Evolutionary conservation across 257 asterid genomes (phyloP), one percentile per base, ranked within the genome.

Genomic region (Solanum pimpinellifolium): DNA sequence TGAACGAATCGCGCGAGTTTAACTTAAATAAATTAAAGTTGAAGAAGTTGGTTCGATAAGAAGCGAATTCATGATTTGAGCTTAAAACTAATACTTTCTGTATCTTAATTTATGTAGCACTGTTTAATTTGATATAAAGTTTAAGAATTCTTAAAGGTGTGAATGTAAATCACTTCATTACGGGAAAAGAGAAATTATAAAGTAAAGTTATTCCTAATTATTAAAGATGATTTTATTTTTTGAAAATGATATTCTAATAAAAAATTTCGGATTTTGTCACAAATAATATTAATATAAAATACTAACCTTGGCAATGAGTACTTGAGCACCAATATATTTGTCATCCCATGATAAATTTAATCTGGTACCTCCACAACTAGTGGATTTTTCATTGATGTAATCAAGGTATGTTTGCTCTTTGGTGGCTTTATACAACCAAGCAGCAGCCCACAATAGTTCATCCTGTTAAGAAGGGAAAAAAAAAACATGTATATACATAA

Each of bases 381-480:
- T 4, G 47, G 91, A 80, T 31, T 46, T 47, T 25, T 23, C 29
- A 11, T 7, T 70, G 62, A 93, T 84, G 77, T 80, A 92, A 20
- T 88, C 25, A 0, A 86, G 33, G 84, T 93, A 95, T 5, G 7
- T 62, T 12, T 66, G 12, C 52, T 87, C 90, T 9, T 88, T 18
- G 1, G 97, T 95, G 11, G 96, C 97, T 72, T 89, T 62, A 7
- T 87, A n/a, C 23, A 93, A 83, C 98, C 98, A 95, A 4, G 90
- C 93, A 14, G 96, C 94, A 12, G 96, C 95, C 98, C 98, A 94
- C 41, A 93, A 66, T 6, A 90, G 89, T 86, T 94, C 98, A 73
- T 93, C 98, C 98, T 94, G 47, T 49, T 9, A 7, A 11, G 7
- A 52, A 42, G 15, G 15, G 66, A 9, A 16, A 59, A 31, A 3